A percentile compares a stretch with the other conserved stretches of the same genome.
Conservation (phyloP, 257 asterid genomes). For the Forsythia suspensa region DNA sequence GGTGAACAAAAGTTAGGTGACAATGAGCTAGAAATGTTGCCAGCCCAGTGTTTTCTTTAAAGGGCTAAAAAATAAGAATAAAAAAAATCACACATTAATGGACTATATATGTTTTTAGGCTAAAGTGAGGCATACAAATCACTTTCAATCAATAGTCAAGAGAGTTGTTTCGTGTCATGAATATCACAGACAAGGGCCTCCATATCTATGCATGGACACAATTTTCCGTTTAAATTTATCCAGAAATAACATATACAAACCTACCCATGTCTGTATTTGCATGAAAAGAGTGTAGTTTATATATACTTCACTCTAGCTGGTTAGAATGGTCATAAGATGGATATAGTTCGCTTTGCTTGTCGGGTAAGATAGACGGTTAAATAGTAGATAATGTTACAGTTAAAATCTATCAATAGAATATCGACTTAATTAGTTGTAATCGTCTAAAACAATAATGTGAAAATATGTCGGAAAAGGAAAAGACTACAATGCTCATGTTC, state of each 20-base stretch:
- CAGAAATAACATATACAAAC: background rate
- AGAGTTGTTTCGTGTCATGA: slow-evolving; percentile 15
- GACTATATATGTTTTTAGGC: background rate
- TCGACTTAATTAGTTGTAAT: too few species aligned
- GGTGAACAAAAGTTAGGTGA: background rate
- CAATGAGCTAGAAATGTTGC: background rate
- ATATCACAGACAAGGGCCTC: background rate
- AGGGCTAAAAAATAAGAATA: background rate
- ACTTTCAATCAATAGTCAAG: slow-evolving; percentile 7
- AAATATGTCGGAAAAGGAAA: too few species aligned
- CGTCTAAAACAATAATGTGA: too few species aligned
- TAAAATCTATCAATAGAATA: too few species aligned
- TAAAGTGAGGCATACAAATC: background rate
- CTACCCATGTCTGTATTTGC: too few species aligned
- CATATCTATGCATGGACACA: background rate
- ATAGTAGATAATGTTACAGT: too few species aligned
- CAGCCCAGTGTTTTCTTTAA: background rate
- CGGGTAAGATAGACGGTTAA: too few species aligned
- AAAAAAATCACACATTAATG: background rate
- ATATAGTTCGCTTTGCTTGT: too few species aligned
- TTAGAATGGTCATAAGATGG: too few species aligned
- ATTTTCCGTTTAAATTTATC: background rate
- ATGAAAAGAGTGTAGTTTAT: too few species aligned
- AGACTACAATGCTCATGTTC: too few species aligned
- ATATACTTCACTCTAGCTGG: too few species aligned